Evolutionary conservation across 768 basidiomycete species (phyloP), one percentile per base, ranked within the genome.

Genomic region (Rhodotorula diobovata): DNA sequence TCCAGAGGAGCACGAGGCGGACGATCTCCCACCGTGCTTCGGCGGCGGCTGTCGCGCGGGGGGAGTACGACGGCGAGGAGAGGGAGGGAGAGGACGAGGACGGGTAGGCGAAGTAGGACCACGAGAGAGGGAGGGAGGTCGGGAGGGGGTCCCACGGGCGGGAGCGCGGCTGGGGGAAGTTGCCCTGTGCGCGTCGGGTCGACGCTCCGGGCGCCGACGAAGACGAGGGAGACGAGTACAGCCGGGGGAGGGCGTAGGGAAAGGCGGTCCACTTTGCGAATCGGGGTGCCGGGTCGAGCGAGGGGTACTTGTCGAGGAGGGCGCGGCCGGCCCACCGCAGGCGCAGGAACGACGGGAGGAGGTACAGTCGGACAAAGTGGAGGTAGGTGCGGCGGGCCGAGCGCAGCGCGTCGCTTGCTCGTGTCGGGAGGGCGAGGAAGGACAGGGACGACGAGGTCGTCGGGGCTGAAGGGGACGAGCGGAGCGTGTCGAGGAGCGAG

Each of bases 321-420:
- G 56, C 35, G 21, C 35, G 50, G 16, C n/a, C 34, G n/a, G 48
- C 41, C 35, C 63, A 67, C 6, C 70, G 61, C 0, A 50, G 9
- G 8, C 70, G 70, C 23, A 67, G 63, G 43, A 60, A 14, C 9
- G 53, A 5, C 2, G 70, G 70, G 37, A 71, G 50, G 66, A 71
- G 51, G 61, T 63, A 71, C 30, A 58, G 56, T n/a, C 70, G 70
- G 30, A 71, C 39, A 66, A 71, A 71, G 53, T 61, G 66, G 18
- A 71, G 50, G 58, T 71, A 71, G 30, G 66, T 63, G 15, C 53
- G 65, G 4, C 66, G 54, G 10, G 60, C 12, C 25, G 61, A 28
- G 8, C 30, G 37, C 20, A 67, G 37, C 11, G 50, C 4, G 25
- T 45, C 15, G 28, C 30, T 39, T 2, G 62, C 28, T 1, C 56